A percentile compares a stretch with the other conserved stretches of the same genome.
phyloP scores from a whole-genome alignment of 148 eudicot genomes.

The Chenopodium formosanum region DNA sequence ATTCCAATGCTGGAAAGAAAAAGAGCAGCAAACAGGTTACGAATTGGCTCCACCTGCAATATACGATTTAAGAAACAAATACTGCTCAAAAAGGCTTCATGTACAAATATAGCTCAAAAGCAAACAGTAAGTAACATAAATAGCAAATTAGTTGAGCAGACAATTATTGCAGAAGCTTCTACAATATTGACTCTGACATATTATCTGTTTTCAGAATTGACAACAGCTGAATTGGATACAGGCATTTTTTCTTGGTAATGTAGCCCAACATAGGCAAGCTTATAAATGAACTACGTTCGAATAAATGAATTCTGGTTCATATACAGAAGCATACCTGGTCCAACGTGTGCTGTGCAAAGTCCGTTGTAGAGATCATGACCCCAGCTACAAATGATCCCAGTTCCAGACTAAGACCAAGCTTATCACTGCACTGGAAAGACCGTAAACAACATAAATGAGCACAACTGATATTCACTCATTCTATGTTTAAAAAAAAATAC shows the following conservation, averaged over 20 bases:
- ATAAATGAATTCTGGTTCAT: background rate
- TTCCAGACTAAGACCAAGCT: slow-evolving; percentile 98
- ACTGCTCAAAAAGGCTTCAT: slow-evolving; percentile 8
- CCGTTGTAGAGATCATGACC: slow-evolving; percentile 98
- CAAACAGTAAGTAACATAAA: background rate
- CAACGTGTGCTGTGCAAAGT: slow-evolving; percentile 93
- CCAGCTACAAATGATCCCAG: slow-evolving; percentile 98
- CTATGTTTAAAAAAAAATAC: background rate
- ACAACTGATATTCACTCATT: background rate
- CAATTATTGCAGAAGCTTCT: background rate
- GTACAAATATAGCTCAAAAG: slow-evolving; percentile 7
- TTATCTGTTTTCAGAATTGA: background rate
- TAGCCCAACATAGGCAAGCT: no score
- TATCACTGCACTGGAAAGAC: slow-evolving; percentile 89
- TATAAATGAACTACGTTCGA: no score
- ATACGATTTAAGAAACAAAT: background rate
- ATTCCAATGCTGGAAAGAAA: slow-evolving; percentile 98
- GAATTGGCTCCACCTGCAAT: slow-evolving; percentile 95
- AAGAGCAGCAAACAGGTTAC: slow-evolving; percentile 96
- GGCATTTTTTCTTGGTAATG: no score
- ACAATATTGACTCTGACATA: background rate
- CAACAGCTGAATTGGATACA: background rate
- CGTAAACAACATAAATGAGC: background rate
- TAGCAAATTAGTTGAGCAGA: background rate
- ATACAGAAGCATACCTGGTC: slow-evolving; percentile 65